Conservation (phyloP, 495 filamentous ascomycete species). For the Extremus antarcticus region DNA sequence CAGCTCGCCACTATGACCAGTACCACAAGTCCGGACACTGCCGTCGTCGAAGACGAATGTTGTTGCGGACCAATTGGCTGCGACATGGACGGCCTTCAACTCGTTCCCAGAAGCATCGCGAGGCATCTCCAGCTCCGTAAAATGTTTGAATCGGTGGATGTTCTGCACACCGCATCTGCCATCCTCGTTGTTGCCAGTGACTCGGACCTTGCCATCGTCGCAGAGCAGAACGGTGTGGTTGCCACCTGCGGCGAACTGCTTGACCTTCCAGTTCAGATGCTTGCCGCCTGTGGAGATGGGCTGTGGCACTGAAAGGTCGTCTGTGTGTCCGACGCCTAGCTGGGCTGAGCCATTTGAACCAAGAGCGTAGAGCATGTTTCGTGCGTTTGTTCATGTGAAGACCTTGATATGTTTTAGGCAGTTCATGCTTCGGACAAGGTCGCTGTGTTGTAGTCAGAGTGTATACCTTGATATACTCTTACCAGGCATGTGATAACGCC, state of each 20-base stretch:
- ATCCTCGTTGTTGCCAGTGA: slow-evolving; percentile 48
- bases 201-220: slow-evolving; percentile 45
- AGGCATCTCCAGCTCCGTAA: slow-evolving; percentile 6
- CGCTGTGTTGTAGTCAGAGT: no score
- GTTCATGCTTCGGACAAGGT: no score
- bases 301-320: slow-evolving; percentile 62
- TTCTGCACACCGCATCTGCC: slow-evolving; percentile 40
- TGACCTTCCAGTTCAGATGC: background rate
- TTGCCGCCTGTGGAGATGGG: slow-evolving; percentile 3
- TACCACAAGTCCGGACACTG: slow-evolving; percentile 51
- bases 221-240: slow-evolving; percentile 76
- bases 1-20: slow-evolving; percentile 59
- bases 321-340: slow-evolving; percentile 62
- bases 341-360: slow-evolving; percentile 89
- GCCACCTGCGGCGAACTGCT: slow-evolving; percentile 58
- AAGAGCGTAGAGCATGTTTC: slow-evolving; percentile 54
- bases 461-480: no score
- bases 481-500: no score
- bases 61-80: slow-evolving; percentile 70
- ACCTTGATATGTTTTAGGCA: no score
- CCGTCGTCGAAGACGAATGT: slow-evolving; percentile 42
- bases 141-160: slow-evolving; percentile 16
- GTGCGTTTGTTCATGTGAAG: background rate
- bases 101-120: background rate
- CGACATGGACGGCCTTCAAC: slow-evolving; percentile 26